Conservation (phyloP, 495 filamentous ascomycete genomes). For the Penicillium coffeae region DNA sequence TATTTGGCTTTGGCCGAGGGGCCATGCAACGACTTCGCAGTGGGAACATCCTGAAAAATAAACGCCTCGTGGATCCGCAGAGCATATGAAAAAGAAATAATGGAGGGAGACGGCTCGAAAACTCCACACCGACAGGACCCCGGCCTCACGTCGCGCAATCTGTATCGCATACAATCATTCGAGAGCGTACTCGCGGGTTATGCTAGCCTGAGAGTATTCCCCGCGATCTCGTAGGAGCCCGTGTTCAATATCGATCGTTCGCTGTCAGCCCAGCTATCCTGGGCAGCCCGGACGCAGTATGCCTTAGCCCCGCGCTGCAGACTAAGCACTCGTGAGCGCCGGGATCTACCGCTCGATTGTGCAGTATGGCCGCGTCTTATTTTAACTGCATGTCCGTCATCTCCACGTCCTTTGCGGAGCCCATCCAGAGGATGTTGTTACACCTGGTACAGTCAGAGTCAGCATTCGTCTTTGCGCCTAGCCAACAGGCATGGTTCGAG, state of each 20-base stretch:
- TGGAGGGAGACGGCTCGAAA: background rate
- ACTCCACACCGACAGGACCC: background rate
- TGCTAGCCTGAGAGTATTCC: too few species aligned
- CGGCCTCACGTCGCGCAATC: background rate
- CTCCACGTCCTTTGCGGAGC: slow-evolving; percentile 55
- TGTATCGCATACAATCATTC: too few species aligned
- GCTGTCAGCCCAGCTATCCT: too few species aligned
- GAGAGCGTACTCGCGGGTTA: too few species aligned
- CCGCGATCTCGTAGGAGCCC: too few species aligned
- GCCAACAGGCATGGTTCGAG: too few species aligned
- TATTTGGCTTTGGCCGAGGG: slow-evolving; percentile 20
- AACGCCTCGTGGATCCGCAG: slow-evolving; percentile 26
- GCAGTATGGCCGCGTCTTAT: slow-evolving; percentile 15
- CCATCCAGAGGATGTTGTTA: slow-evolving; percentile 96
- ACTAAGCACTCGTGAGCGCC: too few species aligned
- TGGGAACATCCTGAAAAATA: slow-evolving; percentile 15
- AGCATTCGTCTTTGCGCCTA: slow-evolving; percentile 20
- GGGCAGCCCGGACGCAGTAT: background rate
- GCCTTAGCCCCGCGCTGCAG: too few species aligned
- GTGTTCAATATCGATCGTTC: too few species aligned
- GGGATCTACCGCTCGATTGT: background rate
- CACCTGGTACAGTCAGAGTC: slow-evolving; percentile 51
- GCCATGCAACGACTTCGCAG: slow-evolving; percentile 19
- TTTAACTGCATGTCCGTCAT: slow-evolving; percentile 51
- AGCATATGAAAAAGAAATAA: slow-evolving; percentile 9